Evolutionary conservation across 257 asterid species (phyloP), one percentile per base, ranked within the genome.

Genomic region (Nicotiana tomentosiformis): DNA sequence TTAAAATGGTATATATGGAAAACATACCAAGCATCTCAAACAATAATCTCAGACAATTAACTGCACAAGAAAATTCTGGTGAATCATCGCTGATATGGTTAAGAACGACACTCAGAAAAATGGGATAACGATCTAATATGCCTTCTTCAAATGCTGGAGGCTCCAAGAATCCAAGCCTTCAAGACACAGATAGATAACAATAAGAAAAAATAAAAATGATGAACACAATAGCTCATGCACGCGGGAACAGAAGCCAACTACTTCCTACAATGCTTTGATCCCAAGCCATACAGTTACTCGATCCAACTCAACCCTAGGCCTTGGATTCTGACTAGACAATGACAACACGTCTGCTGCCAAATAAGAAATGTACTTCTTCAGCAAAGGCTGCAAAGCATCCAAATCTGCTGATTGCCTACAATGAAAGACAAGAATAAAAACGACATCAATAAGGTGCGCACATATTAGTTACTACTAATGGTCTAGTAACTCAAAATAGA

Each of bases 91-190:
- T 96, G 58, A 94, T 92, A 88, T 92, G 96, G 91, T 96, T 94
- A 84, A 96, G 95, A 84, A 96, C 98, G 55, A 96, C 91, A 81
- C 98, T 96, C 80, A 96, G 96, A 85, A 96, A 96, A 86, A 93
- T 87, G 86, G 98, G 98, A 91, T 96, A 93, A 4, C 91, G 96
- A 78, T 96, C 98, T 82, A 96, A 87, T 86, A 96, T 90, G 89
- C 99, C 99, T 90, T 96, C 98, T 88, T 96, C 99, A 91, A 96
- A 93, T 84, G 98, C 95, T 77, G 91, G 94, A 87, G 99, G 97
- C 87, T 96, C 99, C 81, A 96, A 86, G 88, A 92, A 93, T 82
- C 99, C 99, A 86, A 94, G 91, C 92, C 99, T 96, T 91, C 89
- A 88, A 89, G 69, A 85, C 30, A 68, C 64, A 86, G 23, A 66